Conservation (phyloP, 805 yeast species). For the Candida incommunis region DNA sequence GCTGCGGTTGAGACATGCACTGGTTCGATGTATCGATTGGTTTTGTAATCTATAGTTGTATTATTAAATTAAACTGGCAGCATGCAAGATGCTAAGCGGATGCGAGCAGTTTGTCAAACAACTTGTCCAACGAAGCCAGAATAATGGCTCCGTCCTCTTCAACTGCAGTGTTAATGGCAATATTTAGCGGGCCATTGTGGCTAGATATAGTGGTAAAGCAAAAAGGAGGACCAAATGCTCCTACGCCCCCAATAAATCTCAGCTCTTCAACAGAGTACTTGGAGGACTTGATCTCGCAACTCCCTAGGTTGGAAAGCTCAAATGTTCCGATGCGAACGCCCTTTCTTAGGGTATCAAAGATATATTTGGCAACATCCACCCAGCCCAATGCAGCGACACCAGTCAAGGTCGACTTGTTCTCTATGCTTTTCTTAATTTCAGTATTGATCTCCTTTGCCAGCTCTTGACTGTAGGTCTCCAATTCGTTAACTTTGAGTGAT, state of each 20-base stretch:
- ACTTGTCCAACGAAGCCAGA: neutral
- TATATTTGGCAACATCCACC: neutral
- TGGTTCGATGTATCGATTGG: too few species aligned
- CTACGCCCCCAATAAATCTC: constrained; percentile 3
- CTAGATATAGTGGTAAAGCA: constrained; percentile 3
- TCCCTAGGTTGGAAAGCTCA: constrained; percentile 6
- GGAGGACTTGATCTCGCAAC: neutral
- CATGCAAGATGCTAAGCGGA: too few species aligned
- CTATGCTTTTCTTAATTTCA: neutral
- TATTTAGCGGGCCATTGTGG: constrained; percentile 4
- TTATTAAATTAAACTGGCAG: too few species aligned
- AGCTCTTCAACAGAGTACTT: constrained; percentile 1
- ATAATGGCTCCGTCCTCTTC: neutral
- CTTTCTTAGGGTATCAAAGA: neutral
- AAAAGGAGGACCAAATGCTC: constrained; percentile 2
- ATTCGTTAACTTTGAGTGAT: neutral
- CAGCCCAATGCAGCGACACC: neutral
- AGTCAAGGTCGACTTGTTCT: neutral
- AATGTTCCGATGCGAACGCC: neutral
- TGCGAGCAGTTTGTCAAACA: neutral
- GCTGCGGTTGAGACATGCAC: too few species aligned
- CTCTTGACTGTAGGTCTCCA: neutral
- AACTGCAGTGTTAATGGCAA: neutral
- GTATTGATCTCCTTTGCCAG: constrained; percentile 1
- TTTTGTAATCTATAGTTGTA: too few species aligned